Percentiles rank a stretch among this genome's conserved stretches.
phyloP scores from a whole-genome alignment of 163 green algal species.

The Trebouxiophyceae sp. region DNA sequence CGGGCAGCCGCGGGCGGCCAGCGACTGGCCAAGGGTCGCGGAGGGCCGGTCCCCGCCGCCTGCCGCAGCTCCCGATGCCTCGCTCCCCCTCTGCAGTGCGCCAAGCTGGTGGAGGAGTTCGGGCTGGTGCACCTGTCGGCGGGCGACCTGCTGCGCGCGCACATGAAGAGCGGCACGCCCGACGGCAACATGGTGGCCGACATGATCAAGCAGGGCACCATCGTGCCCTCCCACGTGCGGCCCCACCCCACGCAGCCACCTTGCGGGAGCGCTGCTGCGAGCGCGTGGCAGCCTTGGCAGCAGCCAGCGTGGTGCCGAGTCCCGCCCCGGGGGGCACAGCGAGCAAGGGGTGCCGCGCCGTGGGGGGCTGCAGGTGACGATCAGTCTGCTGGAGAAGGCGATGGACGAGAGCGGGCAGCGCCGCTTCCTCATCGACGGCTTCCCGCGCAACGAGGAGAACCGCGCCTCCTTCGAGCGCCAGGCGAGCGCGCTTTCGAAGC shows the following conservation, averaged over 20 bases:
- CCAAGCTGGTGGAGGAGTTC: constrained; percentile 79
- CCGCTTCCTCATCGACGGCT: constrained; percentile 87
- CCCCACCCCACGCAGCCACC: background rate
- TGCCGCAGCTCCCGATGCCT: too few species aligned
- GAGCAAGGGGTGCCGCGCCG: too few species aligned
- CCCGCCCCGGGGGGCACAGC: too few species aligned
- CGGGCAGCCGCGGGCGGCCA: too few species aligned
- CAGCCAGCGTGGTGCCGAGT: too few species aligned
- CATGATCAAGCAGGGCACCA: constrained; percentile 93
- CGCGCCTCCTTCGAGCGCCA: constrained; percentile 64
- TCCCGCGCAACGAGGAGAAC: constrained; percentile 91
- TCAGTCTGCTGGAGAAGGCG: constrained; percentile 76
- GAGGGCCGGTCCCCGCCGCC: too few species aligned
- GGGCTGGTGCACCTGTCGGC: constrained; percentile 78
- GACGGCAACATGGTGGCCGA: constrained; percentile 85
- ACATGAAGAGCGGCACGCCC: constrained; percentile 73
- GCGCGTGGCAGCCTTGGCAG: too few species aligned
- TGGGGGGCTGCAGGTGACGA: constrained; percentile 60
- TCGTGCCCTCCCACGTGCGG: constrained; percentile 76
- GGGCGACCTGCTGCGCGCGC: constrained; percentile 83
- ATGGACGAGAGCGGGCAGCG: constrained; percentile 57
- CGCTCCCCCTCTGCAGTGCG: constrained; percentile 63
- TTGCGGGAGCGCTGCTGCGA: too few species aligned
- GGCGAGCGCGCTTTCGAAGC: too few species aligned
- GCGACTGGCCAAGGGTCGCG: too few species aligned